Conservation (phyloP, 768 basidiomycete genomes). For the Porphyrellus cyaneotinctus region DNA sequence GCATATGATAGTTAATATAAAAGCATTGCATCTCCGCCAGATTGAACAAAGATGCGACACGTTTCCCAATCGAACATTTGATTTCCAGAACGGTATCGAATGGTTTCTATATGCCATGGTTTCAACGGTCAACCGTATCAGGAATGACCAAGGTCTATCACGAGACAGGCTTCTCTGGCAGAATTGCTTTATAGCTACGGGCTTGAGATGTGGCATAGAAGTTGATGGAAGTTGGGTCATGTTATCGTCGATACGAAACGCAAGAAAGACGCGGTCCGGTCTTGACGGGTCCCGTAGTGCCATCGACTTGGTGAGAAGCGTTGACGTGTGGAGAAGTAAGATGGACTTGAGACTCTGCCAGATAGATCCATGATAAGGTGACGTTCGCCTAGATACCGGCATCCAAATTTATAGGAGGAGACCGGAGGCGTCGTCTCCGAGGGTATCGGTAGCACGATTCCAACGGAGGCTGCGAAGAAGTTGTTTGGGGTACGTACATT, state of each 20-base stretch:
- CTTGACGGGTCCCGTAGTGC: too few relatives aligned
- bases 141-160: neutral
- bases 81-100: neutral
- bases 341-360: too few relatives aligned
- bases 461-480: neutral
- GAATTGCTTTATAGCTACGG: neutral
- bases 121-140: neutral
- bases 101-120: neutral
- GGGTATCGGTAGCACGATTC: too few relatives aligned
- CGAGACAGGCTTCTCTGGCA: neutral
- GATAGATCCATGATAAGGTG: too few relatives aligned
- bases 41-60: neutral
- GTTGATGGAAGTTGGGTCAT: neutral
- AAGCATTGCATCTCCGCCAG: neutral
- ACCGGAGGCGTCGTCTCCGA: too few relatives aligned
- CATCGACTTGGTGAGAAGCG: too few relatives aligned
- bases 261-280: neutral
- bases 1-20: neutral
- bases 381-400: too few relatives aligned
- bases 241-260: neutral
- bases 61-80: neutral
- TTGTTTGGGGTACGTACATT: too few relatives aligned
- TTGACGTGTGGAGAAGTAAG: too few relatives aligned
- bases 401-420: too few relatives aligned
- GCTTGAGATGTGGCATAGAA: neutral